Conservation (phyloP, 2,329 filamentous ascomycete genomes). For the Pestalotiopsis sp. region DNA sequence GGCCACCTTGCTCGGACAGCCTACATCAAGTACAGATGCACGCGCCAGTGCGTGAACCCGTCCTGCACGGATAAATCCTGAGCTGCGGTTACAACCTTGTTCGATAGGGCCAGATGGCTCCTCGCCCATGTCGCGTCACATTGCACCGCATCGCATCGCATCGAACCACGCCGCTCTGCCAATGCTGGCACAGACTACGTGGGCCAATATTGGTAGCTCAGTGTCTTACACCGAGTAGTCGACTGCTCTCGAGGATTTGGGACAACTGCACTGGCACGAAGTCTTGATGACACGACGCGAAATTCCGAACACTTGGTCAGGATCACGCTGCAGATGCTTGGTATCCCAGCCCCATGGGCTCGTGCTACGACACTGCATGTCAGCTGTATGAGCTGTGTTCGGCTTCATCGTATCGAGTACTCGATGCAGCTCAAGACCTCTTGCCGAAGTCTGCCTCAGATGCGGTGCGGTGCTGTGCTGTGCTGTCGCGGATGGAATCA, state of each 20-base stretch:
- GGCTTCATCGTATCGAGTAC: neutral
- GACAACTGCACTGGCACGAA: neutral
- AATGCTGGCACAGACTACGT: neutral
- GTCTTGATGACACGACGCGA: neutral
- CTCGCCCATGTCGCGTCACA: neutral
- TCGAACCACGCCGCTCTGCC: neutral
- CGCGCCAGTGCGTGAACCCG: neutral
- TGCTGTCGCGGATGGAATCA: neutral
- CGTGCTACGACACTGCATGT: slow-evolving; percentile 10
- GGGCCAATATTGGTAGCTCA: neutral
- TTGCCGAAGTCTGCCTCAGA: neutral
- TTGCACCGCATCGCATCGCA: neutral
- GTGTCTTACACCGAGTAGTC: neutral
- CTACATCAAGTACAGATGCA: neutral
- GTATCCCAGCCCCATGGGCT: slow-evolving; percentile 11
- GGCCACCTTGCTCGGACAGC: neutral
- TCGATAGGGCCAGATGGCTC: neutral
- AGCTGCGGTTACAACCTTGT: neutral
- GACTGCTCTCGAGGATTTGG: neutral
- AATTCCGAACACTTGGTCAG: neutral
- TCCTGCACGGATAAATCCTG: neutral
- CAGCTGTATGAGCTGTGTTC: neutral
- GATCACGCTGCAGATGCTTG: slow-evolving; percentile 24
- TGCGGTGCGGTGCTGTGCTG: neutral
- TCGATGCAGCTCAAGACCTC: neutral